These are phyloP conservation scores for Miscanthus sacchariflorus DNA, from an alignment of 202 grass and related monocot species.

Conservation along the genomic window DNA sequence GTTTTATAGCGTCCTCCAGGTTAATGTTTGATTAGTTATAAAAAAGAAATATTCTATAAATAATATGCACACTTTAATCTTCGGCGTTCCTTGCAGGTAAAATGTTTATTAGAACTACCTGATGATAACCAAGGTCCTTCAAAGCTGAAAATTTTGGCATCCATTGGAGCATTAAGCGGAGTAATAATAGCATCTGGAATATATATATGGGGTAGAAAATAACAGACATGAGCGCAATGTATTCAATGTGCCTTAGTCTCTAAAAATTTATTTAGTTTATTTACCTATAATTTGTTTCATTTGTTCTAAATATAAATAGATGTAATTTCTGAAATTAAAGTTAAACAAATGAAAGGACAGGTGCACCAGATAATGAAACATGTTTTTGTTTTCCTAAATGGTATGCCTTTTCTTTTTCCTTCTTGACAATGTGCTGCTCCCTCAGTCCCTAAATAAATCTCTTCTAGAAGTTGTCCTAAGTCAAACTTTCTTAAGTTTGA, in stretches of 20 bases:
- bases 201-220: slow-evolving; percentile 76
- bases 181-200: slow-evolving; percentile 57
- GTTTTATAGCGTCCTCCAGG: not conserved
- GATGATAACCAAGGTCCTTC: slow-evolving; percentile 49
- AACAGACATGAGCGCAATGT: not conserved
- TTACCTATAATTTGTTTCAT: slow-evolving; percentile 3
- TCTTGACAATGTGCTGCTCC: too few species aligned
- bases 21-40: not conserved
- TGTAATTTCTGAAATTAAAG: slow-evolving; percentile 23
- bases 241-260: not conserved
- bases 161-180: slow-evolving; percentile 56
- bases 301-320: slow-evolving; percentile 23
- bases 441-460: too few species aligned
- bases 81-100: slow-evolving; percentile 49
- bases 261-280: slow-evolving; percentile 32
- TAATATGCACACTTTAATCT: not conserved
- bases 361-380: slow-evolving; percentile 12
- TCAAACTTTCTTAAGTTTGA: too few species aligned
- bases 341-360: slow-evolving; percentile 32
- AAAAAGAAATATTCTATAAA: not conserved
- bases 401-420: not conserved
- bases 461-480: too few species aligned
- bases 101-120: slow-evolving; percentile 61
- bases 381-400: not conserved
- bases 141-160: slow-evolving; percentile 66